These are phyloP conservation scores for Geosmithia putterillii DNA, from an alignment of 2,329 filamentous ascomycete genomes.

Conservation along the genomic window DNA sequence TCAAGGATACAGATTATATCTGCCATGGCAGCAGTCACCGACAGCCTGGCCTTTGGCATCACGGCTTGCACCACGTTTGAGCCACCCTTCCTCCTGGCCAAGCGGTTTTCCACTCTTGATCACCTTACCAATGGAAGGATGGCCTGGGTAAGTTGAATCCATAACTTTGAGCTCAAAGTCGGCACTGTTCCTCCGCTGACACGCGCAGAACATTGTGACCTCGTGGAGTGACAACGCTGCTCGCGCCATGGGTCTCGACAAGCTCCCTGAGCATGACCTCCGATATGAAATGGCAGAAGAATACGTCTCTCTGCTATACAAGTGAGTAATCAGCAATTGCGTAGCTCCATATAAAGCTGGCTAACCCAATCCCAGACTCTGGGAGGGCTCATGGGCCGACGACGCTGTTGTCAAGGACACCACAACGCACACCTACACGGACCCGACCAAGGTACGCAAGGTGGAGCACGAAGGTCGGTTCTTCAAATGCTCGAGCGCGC, in stretches of 20 bases:
- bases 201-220: conserved; percentile 46
- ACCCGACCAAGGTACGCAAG: conserved; percentile 44
- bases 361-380: background rate
- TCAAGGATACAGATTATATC: conserved; percentile 21
- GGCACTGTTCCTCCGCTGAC: no score
- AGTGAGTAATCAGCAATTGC: conserved; percentile 23
- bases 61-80: conserved; percentile 52
- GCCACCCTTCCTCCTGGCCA: conserved; percentile 47
- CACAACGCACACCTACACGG: conserved; percentile 40
- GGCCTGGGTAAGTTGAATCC: conserved; percentile 30
- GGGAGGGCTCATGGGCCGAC: conserved; percentile 33
- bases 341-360: conserved; percentile 10
- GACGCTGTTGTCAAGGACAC: conserved; percentile 42
- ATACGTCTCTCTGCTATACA: conserved; percentile 49
- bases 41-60: conserved; percentile 49
- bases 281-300: conserved; percentile 50
- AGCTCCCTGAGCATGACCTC: conserved; percentile 46
- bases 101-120: conserved; percentile 49
- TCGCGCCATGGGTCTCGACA: conserved; percentile 47
- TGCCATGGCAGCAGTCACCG: conserved; percentile 56
- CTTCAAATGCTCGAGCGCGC: conserved; percentile 28
- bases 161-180: no score
- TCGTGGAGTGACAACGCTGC: conserved; percentile 37
- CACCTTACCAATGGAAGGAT: conserved; percentile 49
- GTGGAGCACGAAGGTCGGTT: conserved; percentile 51